Evolutionary conservation across 2,329 filamentous ascomycete genomes (phyloP).

Genomic region (Periconia macrospinosa): DNA sequence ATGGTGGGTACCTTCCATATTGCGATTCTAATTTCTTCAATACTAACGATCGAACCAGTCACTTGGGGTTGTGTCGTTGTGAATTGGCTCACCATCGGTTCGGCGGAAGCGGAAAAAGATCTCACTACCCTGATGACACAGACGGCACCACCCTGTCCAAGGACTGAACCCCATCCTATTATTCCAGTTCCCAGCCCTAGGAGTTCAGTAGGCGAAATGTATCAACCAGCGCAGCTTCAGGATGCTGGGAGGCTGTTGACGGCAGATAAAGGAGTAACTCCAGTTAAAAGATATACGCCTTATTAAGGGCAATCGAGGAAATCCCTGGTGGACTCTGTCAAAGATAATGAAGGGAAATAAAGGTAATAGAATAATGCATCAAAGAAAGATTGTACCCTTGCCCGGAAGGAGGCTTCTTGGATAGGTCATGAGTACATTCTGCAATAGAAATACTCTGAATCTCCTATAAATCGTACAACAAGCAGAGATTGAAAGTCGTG

Average conservation of each 20-base stretch:
- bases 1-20: conserved; percentile 37
- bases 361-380: too few species aligned
- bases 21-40: background rate
- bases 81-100: conserved; percentile 35
- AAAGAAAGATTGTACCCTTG: too few species aligned
- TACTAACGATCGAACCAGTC: conserved; percentile 10
- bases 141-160: background rate
- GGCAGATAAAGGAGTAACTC: background rate
- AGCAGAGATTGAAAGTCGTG: background rate
- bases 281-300: background rate
- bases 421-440: background rate
- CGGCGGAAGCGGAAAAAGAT: conserved; percentile 23
- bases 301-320: too few species aligned
- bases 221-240: background rate
- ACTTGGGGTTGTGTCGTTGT: conserved; percentile 30
- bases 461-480: background rate
- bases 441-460: background rate
- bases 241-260: conserved; percentile 1
- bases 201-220: background rate
- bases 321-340: too few species aligned
- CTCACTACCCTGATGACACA: conserved; percentile 16
- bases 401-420: too few species aligned
- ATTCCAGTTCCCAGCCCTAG: background rate
- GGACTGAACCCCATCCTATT: background rate
- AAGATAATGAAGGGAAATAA: too few species aligned